A percentile compares a stretch with the other conserved stretches of the same genome.
phyloP scores from a whole-genome alignment of 805 yeast species.

The Ogataea nakhonphanomensis region DNA sequence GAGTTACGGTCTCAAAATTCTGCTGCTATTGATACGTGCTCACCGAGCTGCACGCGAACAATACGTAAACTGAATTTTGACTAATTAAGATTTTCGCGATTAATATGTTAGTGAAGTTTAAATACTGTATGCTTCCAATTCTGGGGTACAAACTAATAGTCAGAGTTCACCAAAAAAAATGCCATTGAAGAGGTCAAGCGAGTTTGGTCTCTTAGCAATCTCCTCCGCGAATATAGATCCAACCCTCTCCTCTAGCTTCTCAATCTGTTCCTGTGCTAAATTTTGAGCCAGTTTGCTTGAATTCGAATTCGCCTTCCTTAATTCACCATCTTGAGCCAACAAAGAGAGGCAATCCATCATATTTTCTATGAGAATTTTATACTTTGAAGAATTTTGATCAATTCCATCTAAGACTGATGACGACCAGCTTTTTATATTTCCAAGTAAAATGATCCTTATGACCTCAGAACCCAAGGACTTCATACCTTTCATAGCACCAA shows the following conservation, averaged over 20 bases:
- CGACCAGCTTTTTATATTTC: conserved; percentile 82
- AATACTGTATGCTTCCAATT: too few species aligned
- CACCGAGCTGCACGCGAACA: conserved; percentile 2
- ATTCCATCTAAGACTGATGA: conserved; percentile 45
- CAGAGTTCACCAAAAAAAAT: conserved; percentile 66
- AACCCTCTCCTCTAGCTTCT: conserved; percentile 51
- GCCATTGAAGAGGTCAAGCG: conserved; percentile 53
- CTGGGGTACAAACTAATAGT: not conserved
- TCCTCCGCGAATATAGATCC: conserved; percentile 56
- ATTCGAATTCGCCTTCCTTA: conserved; percentile 34
- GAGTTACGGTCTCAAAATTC: too few species aligned
- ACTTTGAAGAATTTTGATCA: conserved; percentile 20
- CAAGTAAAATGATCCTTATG: conserved; percentile 74
- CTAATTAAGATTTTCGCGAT: too few species aligned
- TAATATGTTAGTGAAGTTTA: too few species aligned
- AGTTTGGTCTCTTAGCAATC: conserved; percentile 46
- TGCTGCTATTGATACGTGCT: conserved; percentile 3
- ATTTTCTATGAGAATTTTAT: conserved; percentile 38
- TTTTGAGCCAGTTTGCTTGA: conserved; percentile 15
- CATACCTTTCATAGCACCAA: conserved; percentile 86
- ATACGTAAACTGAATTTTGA: not conserved
- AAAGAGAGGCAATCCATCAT: conserved; percentile 53
- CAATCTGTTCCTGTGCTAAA: conserved; percentile 24
- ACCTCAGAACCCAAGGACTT: conserved; percentile 85
- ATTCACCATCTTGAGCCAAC: conserved; percentile 37